phyloP scores from a whole-genome alignment of 441 rosid species.

The Jatropha multifida region DNA sequence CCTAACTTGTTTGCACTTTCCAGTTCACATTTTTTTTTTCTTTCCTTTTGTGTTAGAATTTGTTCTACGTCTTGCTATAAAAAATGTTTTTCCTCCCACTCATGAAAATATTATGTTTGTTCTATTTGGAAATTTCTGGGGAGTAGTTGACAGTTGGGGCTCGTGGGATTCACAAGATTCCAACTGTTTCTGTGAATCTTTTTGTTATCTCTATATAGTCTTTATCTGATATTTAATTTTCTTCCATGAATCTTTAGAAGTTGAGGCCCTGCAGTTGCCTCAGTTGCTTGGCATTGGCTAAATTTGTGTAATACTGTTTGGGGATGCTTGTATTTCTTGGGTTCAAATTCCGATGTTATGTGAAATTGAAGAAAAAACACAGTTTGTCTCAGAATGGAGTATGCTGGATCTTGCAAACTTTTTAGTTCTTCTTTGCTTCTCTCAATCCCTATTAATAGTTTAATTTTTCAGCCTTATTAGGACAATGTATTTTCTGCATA shows the following conservation, averaged over 20 bases:
- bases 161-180: background rate
- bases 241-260: background rate
- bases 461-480: background rate
- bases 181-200: background rate
- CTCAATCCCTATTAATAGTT: background rate
- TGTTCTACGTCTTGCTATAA: background rate
- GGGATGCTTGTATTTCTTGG: background rate
- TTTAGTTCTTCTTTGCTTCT: background rate
- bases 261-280: background rate
- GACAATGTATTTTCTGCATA: background rate
- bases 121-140: slow-evolving; percentile 1
- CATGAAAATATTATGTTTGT: background rate
- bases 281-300: background rate
- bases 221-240: background rate
- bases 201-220: background rate
- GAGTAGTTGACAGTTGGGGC: background rate
- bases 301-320: background rate
- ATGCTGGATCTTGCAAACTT: background rate
- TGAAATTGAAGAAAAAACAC: background rate
- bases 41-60: background rate
- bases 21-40: background rate
- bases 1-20: background rate
- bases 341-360: background rate
- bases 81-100: background rate
- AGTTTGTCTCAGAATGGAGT: background rate